Conservation (phyloP, 345 rosid species). For the Brassica incana region DNA sequence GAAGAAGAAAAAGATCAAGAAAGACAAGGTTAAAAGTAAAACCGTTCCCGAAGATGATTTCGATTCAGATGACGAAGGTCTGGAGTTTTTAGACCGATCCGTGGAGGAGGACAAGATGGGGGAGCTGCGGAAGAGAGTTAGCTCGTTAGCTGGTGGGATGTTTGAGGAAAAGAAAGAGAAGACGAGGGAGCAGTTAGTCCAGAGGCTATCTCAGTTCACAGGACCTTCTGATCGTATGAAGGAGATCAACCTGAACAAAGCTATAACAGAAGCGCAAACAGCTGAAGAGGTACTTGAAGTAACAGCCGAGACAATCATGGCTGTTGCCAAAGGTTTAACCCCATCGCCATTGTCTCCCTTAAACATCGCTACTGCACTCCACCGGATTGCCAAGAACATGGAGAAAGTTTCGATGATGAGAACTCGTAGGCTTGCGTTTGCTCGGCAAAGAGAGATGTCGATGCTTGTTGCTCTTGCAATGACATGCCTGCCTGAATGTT, state of each 20-base stretch:
- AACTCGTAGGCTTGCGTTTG: constrained; percentile 65
- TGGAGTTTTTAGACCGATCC: constrained; percentile 34
- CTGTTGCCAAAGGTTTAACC: constrained; percentile 82
- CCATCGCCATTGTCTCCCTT: constrained; percentile 88
- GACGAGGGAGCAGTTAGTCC: constrained; percentile 61
- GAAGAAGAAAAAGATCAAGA: constrained; percentile 47
- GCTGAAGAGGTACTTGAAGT: constrained; percentile 76
- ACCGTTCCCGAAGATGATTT: constrained; percentile 43
- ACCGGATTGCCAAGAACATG: constrained; percentile 92
- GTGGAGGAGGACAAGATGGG: constrained; percentile 37
- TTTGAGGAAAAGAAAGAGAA: constrained; percentile 68
- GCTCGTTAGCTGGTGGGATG: constrained; percentile 67
- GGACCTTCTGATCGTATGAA: constrained; percentile 76
- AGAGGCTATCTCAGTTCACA: constrained; percentile 69
- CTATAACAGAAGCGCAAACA: constrained; percentile 73
- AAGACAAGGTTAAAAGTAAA: constrained; percentile 40
- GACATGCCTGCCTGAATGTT: constrained; percentile 82
- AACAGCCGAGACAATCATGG: constrained; percentile 68
- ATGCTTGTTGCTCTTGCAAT: constrained; percentile 86
- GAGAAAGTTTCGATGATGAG: constrained; percentile 81
- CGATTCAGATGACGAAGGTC: constrained; percentile 44
- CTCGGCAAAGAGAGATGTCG: constrained; percentile 89
- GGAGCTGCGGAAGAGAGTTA: constrained; percentile 51
- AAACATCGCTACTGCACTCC: constrained; percentile 83
- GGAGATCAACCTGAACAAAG: constrained; percentile 73